Base-by-base conservation (phyloP, 2,329 filamentous ascomycete genomes). In the Phialophora tarda region DNA sequence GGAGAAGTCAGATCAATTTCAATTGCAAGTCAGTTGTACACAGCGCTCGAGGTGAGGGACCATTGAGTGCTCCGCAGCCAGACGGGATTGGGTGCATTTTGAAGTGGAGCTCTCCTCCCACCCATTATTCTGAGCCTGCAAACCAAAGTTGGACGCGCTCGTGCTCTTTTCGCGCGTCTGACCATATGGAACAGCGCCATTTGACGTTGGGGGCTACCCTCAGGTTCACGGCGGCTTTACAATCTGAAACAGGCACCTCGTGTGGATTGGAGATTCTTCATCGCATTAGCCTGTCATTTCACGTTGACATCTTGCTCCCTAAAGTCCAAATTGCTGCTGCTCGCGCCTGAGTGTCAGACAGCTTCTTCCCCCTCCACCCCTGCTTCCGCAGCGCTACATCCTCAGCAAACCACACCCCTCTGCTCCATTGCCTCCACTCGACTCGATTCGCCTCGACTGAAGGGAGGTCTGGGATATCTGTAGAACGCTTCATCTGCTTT, bases 311-410 rank as follows among this genome's bases (percentile, higher is more conserved):
- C 51, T 48, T 62, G 32, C 50, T 55, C 41, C 53, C 34, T 56
- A 62, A 50, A 61, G 28, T 57, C 53, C 61, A 63, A 64, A 60
- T 64, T 61, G 44, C 44, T 24, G 38, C 38, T 59, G 44, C 32
- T 28, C 24, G 30, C 53, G 47, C 4, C 44, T 5, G 38, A n/a
- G 44, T 23, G 28, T 30, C 48, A 51, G 48, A 62, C 32, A 51
- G 17, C 44, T 41, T 48, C 48, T 30, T 24, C 12, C 41, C 28
- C 8, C 17, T 50, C 23, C 61, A 23, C 44, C 30, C 51, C 44
- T 56, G 41, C 38, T 26, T 23, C 23, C 32, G 24, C 51, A 58
- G 30, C 44, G 56, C 34, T 62, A 66, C 58, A 58, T 44, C 38
- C 54, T 53, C 47, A 59, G 54, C 58, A 62, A 60, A 44, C 54